These are phyloP conservation scores for Sclerotinia subarctica DNA, from an alignment of 2,329 filamentous ascomycete species.

Conservation along the genomic window DNA sequence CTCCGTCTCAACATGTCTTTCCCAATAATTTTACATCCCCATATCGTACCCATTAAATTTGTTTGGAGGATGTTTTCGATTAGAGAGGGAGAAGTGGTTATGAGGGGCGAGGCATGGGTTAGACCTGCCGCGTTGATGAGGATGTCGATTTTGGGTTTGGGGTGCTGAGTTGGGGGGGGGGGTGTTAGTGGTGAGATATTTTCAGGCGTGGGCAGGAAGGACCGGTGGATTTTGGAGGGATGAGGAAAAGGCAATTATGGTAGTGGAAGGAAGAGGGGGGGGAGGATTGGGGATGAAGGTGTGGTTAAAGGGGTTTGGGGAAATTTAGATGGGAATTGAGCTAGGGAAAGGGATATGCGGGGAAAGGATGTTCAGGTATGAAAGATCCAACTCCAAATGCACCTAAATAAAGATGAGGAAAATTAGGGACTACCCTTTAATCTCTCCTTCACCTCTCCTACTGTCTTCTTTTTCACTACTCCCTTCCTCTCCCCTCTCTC, in stretches of 20 bases:
- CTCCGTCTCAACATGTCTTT: slow-evolving; percentile 47
- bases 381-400: too few species aligned
- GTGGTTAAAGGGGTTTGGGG: too few species aligned
- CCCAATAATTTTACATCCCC: slow-evolving; percentile 54
- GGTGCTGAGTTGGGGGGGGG: not conserved
- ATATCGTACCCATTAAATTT: slow-evolving; percentile 67
- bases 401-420: too few species aligned
- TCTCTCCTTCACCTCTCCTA: not conserved
- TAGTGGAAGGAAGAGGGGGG: too few species aligned
- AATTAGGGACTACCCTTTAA: not conserved
- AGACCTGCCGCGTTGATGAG: slow-evolving; percentile 81
- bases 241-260: too few species aligned
- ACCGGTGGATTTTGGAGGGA: too few species aligned
- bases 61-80: slow-evolving; percentile 60
- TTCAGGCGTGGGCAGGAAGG: not conserved
- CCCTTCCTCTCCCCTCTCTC: not conserved
- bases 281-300: too few species aligned
- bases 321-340: not conserved
- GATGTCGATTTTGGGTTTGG: slow-evolving; percentile 46
- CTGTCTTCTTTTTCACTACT: too few species aligned
- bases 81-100: slow-evolving; percentile 48
- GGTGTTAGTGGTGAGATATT: not conserved
- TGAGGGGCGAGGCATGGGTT: slow-evolving; percentile 62
- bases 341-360: not conserved
- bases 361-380: too few species aligned